A percentile compares a stretch with the other conserved stretches of the same genome.
Conservation (phyloP, 78 protist species). For the Polysphondylium violaceum region DNA sequence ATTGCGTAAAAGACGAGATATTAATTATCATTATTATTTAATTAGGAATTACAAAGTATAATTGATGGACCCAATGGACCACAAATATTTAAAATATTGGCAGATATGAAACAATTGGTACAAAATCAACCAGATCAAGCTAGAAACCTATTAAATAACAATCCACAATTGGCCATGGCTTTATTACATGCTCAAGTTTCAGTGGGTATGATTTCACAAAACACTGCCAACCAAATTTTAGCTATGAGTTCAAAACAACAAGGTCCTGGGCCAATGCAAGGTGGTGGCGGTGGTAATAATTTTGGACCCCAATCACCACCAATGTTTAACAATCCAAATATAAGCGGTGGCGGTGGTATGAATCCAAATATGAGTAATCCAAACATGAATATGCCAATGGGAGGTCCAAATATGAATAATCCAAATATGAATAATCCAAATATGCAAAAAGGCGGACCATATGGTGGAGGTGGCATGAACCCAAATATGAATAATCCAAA, state of each 20-base stretch:
- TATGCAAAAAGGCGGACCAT: conserved; percentile 13
- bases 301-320: conserved; percentile 31
- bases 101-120: conserved; percentile 43
- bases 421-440: neutral
- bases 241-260: conserved; percentile 30
- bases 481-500: neutral
- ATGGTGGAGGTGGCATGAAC: conserved; percentile 2
- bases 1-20: too few species aligned
- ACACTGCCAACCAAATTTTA: conserved; percentile 52
- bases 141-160: conserved; percentile 38
- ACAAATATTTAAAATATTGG: conserved; percentile 48
- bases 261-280: neutral
- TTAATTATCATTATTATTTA: too few species aligned
- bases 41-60: conserved; percentile 28
- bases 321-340: conserved; percentile 9
- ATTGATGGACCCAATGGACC: conserved; percentile 36
- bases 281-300: neutral
- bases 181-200: conserved; percentile 78
- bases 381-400: neutral
- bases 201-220: conserved; percentile 58
- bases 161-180: conserved; percentile 87
- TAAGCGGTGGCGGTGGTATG: neutral
- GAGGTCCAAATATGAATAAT: neutral
- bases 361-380: neutral
- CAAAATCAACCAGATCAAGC: conserved; percentile 83